Evolutionary conservation across 2,329 filamentous ascomycete genomes (phyloP).

Genomic region (Ophiostoma sp.): DNA sequence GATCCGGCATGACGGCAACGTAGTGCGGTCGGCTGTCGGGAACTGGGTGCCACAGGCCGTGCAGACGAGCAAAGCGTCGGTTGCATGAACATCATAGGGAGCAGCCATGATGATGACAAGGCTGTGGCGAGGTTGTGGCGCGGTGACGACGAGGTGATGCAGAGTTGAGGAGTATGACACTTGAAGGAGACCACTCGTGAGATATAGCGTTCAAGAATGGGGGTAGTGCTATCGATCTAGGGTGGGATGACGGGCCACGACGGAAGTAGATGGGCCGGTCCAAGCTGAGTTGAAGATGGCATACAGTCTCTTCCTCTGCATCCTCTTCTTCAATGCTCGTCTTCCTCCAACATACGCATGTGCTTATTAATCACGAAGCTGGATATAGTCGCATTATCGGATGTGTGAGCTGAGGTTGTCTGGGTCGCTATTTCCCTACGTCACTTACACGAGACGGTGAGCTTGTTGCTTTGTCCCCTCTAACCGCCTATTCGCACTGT

Average conservation of each 20-base stretch:
- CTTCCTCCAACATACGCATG: too few relatives aligned
- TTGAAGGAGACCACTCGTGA: neutral
- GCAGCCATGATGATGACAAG: constrained; percentile 46
- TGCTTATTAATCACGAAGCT: too few relatives aligned
- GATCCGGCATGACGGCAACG: constrained; percentile 57
- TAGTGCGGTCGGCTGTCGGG: constrained; percentile 44
- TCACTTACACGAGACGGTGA: constrained; percentile 7
- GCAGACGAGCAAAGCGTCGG: constrained; percentile 49
- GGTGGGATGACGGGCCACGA: neutral
- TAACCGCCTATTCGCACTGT: neutral
- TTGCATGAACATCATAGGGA: constrained; percentile 22
- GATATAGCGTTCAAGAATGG: neutral
- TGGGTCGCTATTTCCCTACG: constrained; percentile 6
- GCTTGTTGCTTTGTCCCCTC: neutral
- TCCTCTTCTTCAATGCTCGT: too few relatives aligned
- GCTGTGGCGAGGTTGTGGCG: neutral
- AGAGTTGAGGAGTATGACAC: neutral
- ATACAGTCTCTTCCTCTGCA: too few relatives aligned
- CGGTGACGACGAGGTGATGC: neutral
- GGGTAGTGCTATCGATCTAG: constrained; percentile 1
- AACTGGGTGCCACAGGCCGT: constrained; percentile 66
- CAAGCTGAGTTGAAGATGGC: neutral
- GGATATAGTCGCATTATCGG: too few relatives aligned
- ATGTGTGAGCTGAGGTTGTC: neutral
- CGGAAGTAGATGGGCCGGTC: neutral